Evolutionary conservation across 2,329 filamentous ascomycete species (phyloP).

Genomic region (Colletotrichum somersetense): DNA sequence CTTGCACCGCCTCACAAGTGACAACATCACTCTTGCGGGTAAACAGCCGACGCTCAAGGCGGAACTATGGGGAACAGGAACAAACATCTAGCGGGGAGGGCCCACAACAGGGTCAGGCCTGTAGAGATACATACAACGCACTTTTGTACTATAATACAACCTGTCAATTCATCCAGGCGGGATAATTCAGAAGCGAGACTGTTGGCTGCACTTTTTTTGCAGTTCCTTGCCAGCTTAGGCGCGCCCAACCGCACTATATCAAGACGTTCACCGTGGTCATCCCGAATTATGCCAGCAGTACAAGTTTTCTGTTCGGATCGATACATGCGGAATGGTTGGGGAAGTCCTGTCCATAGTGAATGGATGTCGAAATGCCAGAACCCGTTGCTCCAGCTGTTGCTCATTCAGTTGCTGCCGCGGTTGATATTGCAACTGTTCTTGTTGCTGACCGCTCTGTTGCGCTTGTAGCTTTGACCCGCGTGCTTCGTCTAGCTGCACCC

Average conservation of each 20-base stretch:
- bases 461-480: background rate
- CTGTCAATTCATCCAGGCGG: background rate
- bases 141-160: constrained; percentile 27
- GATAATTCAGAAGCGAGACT: background rate
- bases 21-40: constrained; percentile 1
- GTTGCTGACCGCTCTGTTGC: background rate
- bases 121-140: constrained; percentile 13
- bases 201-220: background rate
- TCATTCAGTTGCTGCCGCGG: background rate
- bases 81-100: background rate
- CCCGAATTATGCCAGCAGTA: constrained; percentile 1
- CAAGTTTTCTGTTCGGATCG: background rate
- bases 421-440: background rate
- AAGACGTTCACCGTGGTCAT: background rate
- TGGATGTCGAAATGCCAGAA: background rate
- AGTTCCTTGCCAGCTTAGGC: background rate
- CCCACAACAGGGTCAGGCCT: background rate
- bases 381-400: constrained; percentile 3
- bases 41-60: background rate
- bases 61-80: background rate
- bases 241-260: background rate
- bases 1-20: background rate
- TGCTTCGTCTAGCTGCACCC: background rate
- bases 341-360: background rate
- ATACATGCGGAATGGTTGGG: too few relatives aligned